A percentile compares a stretch with the other conserved stretches of the same genome.
These are phyloP conservation scores for Pseudogymnoascus sp. DNA, from an alignment of 2,329 filamentous ascomycete species.

Conservation along the genomic window DNA sequence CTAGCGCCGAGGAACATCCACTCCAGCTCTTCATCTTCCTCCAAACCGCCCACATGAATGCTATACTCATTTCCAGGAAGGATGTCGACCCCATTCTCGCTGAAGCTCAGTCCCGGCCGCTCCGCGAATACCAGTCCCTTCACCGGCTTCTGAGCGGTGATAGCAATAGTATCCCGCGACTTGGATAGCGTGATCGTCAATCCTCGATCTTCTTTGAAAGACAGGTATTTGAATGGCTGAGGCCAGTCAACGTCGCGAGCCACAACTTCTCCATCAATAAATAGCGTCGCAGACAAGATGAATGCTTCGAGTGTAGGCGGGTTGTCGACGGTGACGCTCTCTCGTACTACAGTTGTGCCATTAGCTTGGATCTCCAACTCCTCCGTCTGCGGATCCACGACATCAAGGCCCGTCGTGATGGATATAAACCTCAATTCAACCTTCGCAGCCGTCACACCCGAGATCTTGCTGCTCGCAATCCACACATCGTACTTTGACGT, in stretches of 20 bases:
- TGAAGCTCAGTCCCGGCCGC: constrained; percentile 45
- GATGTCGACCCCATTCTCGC: constrained; percentile 55
- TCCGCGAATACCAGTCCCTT: constrained; percentile 53
- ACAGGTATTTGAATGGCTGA: constrained; percentile 56
- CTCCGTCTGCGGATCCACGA: not conserved
- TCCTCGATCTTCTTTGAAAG: constrained; percentile 47
- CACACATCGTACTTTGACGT: not conserved
- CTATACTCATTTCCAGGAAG: constrained; percentile 52
- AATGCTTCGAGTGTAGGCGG: not conserved
- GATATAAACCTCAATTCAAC: not conserved
- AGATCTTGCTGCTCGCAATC: not conserved
- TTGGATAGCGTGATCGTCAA: constrained; percentile 36
- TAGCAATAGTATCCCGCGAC: constrained; percentile 35
- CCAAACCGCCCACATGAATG: not conserved
- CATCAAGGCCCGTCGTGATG: not conserved
- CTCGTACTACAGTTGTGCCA: not conserved
- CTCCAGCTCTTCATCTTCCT: not conserved
- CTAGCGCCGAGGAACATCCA: not conserved
- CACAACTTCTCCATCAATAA: constrained; percentile 39
- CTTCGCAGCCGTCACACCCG: not conserved
- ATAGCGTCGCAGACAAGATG: constrained; percentile 43
- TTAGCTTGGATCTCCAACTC: not conserved
- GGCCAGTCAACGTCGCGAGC: constrained; percentile 60
- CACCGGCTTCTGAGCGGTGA: constrained; percentile 47
- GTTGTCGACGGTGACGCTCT: not conserved